Conservation (phyloP, 257 asterid species). For the Nicotiana obtusifolia region DNA sequence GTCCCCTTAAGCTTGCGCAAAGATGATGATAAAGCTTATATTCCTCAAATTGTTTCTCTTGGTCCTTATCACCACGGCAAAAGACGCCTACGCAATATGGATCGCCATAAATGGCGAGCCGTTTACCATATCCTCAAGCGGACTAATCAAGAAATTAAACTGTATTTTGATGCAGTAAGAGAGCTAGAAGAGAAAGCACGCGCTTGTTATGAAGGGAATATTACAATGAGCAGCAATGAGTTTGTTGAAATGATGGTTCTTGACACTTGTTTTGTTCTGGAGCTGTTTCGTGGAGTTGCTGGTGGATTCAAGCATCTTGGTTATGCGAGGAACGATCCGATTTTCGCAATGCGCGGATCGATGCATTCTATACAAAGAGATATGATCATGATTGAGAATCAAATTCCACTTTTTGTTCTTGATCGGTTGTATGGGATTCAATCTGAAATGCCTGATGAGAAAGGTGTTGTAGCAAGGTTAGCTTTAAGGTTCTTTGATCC, state of each 20-base stretch:
- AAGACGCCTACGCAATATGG: slow-evolving; percentile 57
- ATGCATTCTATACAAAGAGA: slow-evolving; percentile 86
- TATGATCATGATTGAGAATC: slow-evolving; percentile 95
- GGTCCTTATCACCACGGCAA: slow-evolving; percentile 80
- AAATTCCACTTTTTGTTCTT: slow-evolving; percentile 61
- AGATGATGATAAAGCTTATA: slow-evolving; percentile 64
- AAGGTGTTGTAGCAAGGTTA: slow-evolving; percentile 48
- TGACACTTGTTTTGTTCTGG: slow-evolving; percentile 66
- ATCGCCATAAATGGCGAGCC: slow-evolving; percentile 80
- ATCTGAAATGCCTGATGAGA: slow-evolving; percentile 36
- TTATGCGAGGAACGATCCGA: slow-evolving; percentile 66
- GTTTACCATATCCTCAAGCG: slow-evolving; percentile 50
- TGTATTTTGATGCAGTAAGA: slow-evolving; percentile 44
- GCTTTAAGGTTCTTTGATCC: slow-evolving; percentile 78
- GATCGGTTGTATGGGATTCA: slow-evolving; percentile 52
- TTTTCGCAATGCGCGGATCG: slow-evolving; percentile 74
- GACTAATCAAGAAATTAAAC: slow-evolving; percentile 39
- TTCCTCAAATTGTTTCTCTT: slow-evolving; percentile 65
- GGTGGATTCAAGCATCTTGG: slow-evolving; percentile 57
- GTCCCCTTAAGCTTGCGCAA: slow-evolving; percentile 61
- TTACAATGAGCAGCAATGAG: slow-evolving; percentile 53
- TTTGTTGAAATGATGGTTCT: slow-evolving; percentile 81
- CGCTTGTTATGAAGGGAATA: slow-evolving; percentile 61
- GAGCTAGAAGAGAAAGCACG: slow-evolving; percentile 58
- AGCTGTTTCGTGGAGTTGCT: slow-evolving; percentile 66